A percentile compares a stretch with the other conserved stretches of the same genome.
phyloP scores from a whole-genome alignment of 78 protist genomes.

The Creolimax fragrantissima region DNA sequence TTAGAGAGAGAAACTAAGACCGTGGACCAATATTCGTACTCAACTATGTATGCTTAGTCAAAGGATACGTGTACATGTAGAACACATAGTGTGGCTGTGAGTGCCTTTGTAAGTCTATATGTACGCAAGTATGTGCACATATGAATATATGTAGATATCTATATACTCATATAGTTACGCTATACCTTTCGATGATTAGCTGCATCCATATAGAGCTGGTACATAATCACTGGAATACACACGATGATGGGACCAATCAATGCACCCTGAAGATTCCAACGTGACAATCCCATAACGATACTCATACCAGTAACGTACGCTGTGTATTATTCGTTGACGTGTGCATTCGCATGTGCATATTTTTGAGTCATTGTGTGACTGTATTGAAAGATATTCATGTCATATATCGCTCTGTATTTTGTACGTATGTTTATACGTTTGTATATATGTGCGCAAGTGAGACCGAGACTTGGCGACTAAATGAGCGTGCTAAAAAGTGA shows the following conservation, averaged over 20 bases:
- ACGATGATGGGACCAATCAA: neutral
- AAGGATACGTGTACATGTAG: neutral
- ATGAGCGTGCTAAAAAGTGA: too few species aligned
- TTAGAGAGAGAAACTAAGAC: too few species aligned
- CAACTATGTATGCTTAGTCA: neutral
- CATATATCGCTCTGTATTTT: too few species aligned
- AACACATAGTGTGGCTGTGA: neutral
- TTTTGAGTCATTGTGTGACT: neutral
- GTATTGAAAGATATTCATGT: neutral
- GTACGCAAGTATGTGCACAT: neutral
- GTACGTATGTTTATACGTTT: neutral
- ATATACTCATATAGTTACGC: neutral
- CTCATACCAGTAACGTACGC: neutral
- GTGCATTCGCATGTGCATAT: neutral
- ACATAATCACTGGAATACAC: neutral
- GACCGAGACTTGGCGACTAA: neutral
- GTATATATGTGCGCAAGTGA: neutral
- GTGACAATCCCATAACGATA: neutral
- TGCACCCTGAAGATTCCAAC: conserved; percentile 7
- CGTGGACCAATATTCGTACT: neutral
- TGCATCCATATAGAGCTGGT: neutral
- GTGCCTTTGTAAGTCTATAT: neutral
- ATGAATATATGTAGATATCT: neutral
- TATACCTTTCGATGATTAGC: too few species aligned
- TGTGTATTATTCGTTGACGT: neutral